Evolutionary conservation across 2,329 filamentous ascomycete genomes (phyloP).

Genomic region (Beauveria asiatica): DNA sequence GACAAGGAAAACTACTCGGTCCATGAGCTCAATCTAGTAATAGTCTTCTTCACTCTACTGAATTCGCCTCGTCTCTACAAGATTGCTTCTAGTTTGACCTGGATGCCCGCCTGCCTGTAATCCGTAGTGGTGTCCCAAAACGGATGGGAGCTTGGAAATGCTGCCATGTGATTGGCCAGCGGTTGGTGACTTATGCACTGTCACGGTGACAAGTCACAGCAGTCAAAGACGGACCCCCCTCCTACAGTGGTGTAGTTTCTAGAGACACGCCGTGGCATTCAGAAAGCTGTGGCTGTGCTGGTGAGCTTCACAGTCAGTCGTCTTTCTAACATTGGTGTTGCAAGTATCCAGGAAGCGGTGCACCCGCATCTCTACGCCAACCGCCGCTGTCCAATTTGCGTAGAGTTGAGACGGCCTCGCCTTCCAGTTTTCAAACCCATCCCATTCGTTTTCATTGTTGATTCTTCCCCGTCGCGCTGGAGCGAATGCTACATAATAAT

Average conservation of each 20-base stretch:
- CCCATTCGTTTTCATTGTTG: neutral
- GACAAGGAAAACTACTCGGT: too few species aligned
- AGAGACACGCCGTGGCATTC: neutral
- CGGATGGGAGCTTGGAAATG: neutral
- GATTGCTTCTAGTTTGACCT: neutral
- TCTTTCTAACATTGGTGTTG: neutral
- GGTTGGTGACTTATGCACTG: neutral
- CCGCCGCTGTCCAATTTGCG: neutral
- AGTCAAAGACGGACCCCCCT: neutral
- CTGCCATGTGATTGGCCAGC: neutral
- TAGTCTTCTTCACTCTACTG: neutral
- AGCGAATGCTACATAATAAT: neutral
- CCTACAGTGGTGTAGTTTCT: too few species aligned
- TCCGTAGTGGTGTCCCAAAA: neutral
- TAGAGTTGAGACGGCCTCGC: neutral
- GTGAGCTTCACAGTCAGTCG: too few species aligned
- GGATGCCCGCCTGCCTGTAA: too few species aligned
- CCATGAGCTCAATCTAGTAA: too few species aligned
- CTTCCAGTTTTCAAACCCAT: neutral
- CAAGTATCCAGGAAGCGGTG: neutral
- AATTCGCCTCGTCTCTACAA: neutral
- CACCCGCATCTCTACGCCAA: neutral
- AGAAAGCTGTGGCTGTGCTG: neutral
- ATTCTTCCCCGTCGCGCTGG: neutral
- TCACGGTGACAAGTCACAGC: conserved; percentile 2